These are phyloP conservation scores for Saccharomyces pastorianus DNA, from an alignment of 1,139 yeast genomes.

Conservation along the genomic window DNA sequence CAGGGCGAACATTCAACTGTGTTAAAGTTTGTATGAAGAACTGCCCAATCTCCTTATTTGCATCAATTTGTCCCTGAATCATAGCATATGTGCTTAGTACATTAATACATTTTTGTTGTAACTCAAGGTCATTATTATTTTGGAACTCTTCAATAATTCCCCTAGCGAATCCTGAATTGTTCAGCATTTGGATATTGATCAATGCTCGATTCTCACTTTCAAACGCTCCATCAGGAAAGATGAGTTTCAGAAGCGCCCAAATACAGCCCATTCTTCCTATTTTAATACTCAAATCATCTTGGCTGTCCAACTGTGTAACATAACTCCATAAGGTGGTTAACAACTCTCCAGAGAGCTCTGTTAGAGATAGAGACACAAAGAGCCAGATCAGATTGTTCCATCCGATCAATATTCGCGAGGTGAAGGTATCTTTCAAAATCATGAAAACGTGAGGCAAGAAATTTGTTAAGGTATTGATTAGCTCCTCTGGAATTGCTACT, in stretches of 20 bases:
- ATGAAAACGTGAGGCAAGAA: constrained; percentile 38
- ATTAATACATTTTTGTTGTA: constrained; percentile 34
- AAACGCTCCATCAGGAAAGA: constrained; percentile 6
- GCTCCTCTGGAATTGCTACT: constrained; percentile 23
- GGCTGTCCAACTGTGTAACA: constrained; percentile 14
- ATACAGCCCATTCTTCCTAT: constrained; percentile 48
- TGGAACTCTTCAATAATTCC: constrained; percentile 22
- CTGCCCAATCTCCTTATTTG: constrained; percentile 42
- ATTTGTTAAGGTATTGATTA: constrained; percentile 30
- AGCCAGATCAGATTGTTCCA: constrained; percentile 66
- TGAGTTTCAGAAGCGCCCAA: constrained; percentile 51
- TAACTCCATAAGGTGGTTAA: constrained; percentile 11
- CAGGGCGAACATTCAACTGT: constrained; percentile 25
- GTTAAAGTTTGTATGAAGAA: constrained; percentile 36
- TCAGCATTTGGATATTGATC: constrained; percentile 15
- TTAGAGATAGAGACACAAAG: constrained; percentile 20
- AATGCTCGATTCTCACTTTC: constrained; percentile 11
- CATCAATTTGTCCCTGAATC: constrained; percentile 38
- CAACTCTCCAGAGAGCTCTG: constrained; percentile 3
- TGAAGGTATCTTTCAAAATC: constrained; percentile 38
- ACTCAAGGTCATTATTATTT: constrained; percentile 14
- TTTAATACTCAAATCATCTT: constrained; percentile 35
- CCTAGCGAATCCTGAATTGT: constrained; percentile 18
- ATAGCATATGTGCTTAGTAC: constrained; percentile 51
- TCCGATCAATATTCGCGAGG: constrained; percentile 51